phyloP scores from a whole-genome alignment of 2,329 filamentous ascomycete species.

The Zarea fungicola region DNA sequence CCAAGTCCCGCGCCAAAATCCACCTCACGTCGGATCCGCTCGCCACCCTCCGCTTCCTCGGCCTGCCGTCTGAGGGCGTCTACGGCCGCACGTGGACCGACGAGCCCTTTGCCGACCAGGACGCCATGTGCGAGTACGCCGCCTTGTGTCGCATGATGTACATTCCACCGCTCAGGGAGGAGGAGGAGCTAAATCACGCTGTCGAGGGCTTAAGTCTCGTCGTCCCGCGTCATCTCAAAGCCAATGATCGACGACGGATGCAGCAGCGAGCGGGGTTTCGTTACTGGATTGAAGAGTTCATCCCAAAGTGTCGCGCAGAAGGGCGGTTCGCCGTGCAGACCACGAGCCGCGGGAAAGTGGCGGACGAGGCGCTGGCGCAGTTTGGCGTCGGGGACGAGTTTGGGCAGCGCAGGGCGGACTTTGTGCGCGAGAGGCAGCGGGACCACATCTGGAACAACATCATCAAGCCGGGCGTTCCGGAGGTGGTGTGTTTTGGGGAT shows the following conservation, averaged over 20 bases:
- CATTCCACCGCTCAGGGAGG: slow-evolving; percentile 29
- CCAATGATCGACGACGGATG: slow-evolving; percentile 55
- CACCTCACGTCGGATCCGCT: slow-evolving; percentile 54
- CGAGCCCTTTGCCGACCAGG: slow-evolving; percentile 46
- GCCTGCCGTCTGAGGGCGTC: slow-evolving; percentile 40
- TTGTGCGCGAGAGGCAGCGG: slow-evolving; percentile 34
- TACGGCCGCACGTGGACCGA: slow-evolving; percentile 35
- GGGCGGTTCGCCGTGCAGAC: slow-evolving; percentile 28
- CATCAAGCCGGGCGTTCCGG: slow-evolving; percentile 35
- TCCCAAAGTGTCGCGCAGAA: slow-evolving; percentile 45
- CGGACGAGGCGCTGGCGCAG: slow-evolving; percentile 44
- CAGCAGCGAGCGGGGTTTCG: slow-evolving; percentile 51
- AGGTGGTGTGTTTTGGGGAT: slow-evolving; percentile 18
- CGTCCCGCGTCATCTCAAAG: slow-evolving; percentile 35
- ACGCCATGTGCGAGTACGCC: slow-evolving; percentile 59
- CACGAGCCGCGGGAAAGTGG: slow-evolving; percentile 39
- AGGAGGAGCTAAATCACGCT: neutral
- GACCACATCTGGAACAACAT: slow-evolving; percentile 40
- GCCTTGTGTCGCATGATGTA: slow-evolving; percentile 55
- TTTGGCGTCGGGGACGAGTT: slow-evolving; percentile 47
- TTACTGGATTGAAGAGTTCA: slow-evolving; percentile 57
- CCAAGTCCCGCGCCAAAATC: slow-evolving; percentile 54
- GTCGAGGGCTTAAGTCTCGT: slow-evolving; percentile 10
- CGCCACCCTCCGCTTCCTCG: slow-evolving; percentile 57
- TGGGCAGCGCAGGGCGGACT: slow-evolving; percentile 34